Base-by-base conservation (phyloP, 1,139 yeast species). In the Blastobotrys indianensis region DNA sequence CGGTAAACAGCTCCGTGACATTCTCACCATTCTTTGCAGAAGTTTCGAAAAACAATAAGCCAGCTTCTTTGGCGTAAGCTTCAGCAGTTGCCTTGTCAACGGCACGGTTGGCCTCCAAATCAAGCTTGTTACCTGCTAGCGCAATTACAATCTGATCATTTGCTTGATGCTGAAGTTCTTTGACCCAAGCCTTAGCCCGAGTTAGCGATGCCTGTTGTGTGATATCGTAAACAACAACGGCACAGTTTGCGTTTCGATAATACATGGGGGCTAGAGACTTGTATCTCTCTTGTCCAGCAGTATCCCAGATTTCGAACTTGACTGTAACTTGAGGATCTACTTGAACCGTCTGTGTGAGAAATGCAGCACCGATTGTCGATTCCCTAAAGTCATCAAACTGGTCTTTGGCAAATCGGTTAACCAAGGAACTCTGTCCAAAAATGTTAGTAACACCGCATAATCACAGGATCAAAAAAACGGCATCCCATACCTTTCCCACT, bases 361-460 rank as follows among this genome's bases (percentile, higher is more conserved):
- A 92, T 2, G 98, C 98, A 2, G 98, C 98, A 12, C 97, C 97
- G 51, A 92, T 92, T 6, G 97, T 92, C 20, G 95, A 85, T 66
- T 92, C 97, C 57, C 97, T 76, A 68, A 85, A 78, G 61, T 88
- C 96, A 59, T 90, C 96, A 64, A 92, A 94, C 29, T 94, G 85
- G 63, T 90, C 94, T 59, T 90, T 86, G 17, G 92, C 97, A 63
- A 92, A 94, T 56, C 98, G 74, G 59, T 88, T 85, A 23, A 92
- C 98, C 25, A 92, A 80, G 2, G 97, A 88, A 5, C 70, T 64
- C 63, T 62, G 37, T 13, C 23, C 30, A 8, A 15, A 36, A 16
- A 17, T 12, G 81, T 75, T 57, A 54, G 47, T 13, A 28, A 15
- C 20, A 12, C n/a, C 10, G 25, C 25, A 17, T 25, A 17, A 13